phyloP scores from a whole-genome alignment of 2,329 filamentous ascomycete species.

The Plenodomus biglobosus region DNA sequence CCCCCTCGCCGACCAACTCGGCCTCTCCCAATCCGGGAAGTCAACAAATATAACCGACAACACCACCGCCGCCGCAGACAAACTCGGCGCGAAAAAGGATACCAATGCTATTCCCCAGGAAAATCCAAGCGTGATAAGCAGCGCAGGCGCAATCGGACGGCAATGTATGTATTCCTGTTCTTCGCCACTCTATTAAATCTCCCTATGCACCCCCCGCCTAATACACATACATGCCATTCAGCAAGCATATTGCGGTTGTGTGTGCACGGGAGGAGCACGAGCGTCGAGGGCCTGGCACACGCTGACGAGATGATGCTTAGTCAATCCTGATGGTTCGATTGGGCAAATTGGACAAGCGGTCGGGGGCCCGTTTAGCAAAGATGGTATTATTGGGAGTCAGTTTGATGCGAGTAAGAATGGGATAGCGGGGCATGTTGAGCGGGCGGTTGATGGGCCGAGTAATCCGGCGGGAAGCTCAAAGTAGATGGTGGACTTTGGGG shows the following conservation, averaged over 20 bases:
- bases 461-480: conserved; percentile 38
- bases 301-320: neutral
- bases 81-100: conserved; percentile 31
- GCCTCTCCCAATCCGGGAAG: conserved; percentile 11
- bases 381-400: conserved; percentile 58
- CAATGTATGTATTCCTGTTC: conserved; percentile 42
- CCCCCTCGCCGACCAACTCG: conserved; percentile 23
- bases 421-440: conserved; percentile 58
- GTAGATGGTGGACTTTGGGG: conserved; percentile 6
- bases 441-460: conserved; percentile 46
- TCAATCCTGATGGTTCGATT: conserved; percentile 54
- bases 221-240: no score
- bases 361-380: conserved; percentile 49
- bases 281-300: no score
- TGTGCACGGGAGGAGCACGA: no score
- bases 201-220: neutral
- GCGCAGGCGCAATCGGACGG: conserved; percentile 55
- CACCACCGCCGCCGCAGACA: conserved; percentile 28
- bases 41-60: conserved; percentile 23
- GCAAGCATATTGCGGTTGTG: no score
- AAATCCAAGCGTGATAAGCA: conserved; percentile 50
- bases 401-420: conserved; percentile 56
- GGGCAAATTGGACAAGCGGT: conserved; percentile 55
- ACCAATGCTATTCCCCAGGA: conserved; percentile 36
- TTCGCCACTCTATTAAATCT: no score